These are phyloP conservation scores for Melastoma candidum DNA, from an alignment of 441 rosid genomes.

Conservation along the genomic window DNA sequence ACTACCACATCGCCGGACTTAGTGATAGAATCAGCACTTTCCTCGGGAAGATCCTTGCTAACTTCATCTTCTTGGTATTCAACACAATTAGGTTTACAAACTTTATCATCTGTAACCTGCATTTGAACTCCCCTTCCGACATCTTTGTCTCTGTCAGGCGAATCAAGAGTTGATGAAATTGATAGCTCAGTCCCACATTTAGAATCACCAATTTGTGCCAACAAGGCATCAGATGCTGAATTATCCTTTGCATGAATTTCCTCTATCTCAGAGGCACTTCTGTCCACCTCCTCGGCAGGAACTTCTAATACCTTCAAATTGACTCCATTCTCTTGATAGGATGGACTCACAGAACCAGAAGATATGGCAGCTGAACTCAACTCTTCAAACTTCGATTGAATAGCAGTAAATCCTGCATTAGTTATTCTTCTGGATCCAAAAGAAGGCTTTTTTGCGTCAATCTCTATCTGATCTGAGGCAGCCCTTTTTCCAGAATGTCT, in stretches of 20 bases:
- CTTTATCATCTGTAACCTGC: slow-evolving; percentile 29
- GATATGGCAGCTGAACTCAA: slow-evolving; percentile 39
- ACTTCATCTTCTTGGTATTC: slow-evolving; percentile 30
- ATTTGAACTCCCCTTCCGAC: slow-evolving; percentile 28
- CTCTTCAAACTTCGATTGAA: slow-evolving; percentile 73
- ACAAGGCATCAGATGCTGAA: slow-evolving; percentile 15
- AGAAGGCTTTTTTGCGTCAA: slow-evolving; percentile 30
- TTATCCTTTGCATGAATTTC: slow-evolving; percentile 27
- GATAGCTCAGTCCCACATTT: slow-evolving; percentile 93
- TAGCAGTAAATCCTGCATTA: slow-evolving; percentile 60
- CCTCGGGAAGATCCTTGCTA: slow-evolving; percentile 23
- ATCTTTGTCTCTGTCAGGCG: slow-evolving; percentile 59
- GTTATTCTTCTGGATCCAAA: slow-evolving; percentile 47
- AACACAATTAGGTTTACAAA: slow-evolving; percentile 15
- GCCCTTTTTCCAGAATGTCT: slow-evolving; percentile 47
- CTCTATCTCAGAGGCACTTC: slow-evolving; percentile 15
- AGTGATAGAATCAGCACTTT: slow-evolving; percentile 22
- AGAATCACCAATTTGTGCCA: slow-evolving; percentile 47
- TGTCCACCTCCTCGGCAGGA: slow-evolving; percentile 20
- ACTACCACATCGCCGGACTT: slow-evolving; percentile 25
- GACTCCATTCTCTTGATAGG: slow-evolving; percentile 32
- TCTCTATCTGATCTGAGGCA: slow-evolving; percentile 41
- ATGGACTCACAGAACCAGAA: slow-evolving; percentile 23
- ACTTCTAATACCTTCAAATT: slow-evolving; percentile 30
- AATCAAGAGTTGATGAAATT: slow-evolving; percentile 78